These are phyloP conservation scores for Abortiporus biennis DNA, from an alignment of 1,284 basidiomycete species.

Conservation along the genomic window DNA sequence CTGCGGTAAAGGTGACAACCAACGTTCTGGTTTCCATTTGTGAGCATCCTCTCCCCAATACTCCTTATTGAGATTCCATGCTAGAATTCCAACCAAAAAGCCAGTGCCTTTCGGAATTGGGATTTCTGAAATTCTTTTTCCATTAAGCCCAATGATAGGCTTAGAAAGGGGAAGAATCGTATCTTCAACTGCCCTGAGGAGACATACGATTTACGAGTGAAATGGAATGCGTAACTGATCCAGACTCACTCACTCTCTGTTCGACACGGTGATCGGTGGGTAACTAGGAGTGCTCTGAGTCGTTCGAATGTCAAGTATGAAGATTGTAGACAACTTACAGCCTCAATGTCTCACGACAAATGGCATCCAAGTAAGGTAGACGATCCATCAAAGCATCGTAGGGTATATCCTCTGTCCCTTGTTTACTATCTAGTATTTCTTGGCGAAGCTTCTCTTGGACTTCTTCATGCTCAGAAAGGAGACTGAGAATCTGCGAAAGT, in stretches of 20 bases:
- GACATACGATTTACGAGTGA: conserved; percentile 9
- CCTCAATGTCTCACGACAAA: conserved; percentile 6
- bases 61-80: conserved; percentile 36
- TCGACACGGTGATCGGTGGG: not conserved
- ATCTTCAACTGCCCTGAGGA: conserved; percentile 14
- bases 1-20: conserved; percentile 17
- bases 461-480: not conserved
- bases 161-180: conserved; percentile 15
- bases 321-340: conserved; percentile 2
- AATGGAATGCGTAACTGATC: not conserved
- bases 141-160: conserved; percentile 6
- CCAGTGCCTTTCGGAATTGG: conserved; percentile 38
- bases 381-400: conserved; percentile 1
- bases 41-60: conserved; percentile 52
- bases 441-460: not conserved
- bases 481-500: not conserved
- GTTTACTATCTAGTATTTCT: not conserved
- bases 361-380: conserved; percentile 4
- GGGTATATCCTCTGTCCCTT: not conserved
- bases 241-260: not conserved
- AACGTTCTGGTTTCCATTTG: conserved; percentile 38
- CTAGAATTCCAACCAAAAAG: conserved; percentile 38
- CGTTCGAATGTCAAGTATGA: not conserved
- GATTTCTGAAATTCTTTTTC: conserved; percentile 30
- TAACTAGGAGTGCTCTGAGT: not conserved